Conservation (phyloP, 768 basidiomycete genomes). For the Mrakia blollopis region DNA sequence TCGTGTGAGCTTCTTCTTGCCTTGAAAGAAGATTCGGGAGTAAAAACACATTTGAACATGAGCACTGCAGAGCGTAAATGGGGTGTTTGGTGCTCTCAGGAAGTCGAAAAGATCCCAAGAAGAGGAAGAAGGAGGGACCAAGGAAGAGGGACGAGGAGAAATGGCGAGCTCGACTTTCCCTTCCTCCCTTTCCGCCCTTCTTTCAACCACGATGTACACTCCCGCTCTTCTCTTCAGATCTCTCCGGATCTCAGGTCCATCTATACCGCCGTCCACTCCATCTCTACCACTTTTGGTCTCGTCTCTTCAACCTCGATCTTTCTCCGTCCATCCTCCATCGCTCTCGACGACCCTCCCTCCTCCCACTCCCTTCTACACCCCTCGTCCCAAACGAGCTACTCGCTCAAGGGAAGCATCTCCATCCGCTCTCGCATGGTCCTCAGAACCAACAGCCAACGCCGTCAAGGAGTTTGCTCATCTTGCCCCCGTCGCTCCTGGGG, state of each 20-base stretch:
- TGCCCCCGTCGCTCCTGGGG: not conserved
- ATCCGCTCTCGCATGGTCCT: not conserved
- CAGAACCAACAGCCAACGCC: not conserved
- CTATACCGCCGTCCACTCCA: not conserved
- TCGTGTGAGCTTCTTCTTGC: too few relatives aligned
- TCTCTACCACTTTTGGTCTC: not conserved
- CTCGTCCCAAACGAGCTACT: not conserved
- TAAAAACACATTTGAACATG: too few relatives aligned
- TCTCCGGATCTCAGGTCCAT: not conserved
- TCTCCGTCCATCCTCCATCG: not conserved
- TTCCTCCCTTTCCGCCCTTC: not conserved
- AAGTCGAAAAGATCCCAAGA: too few relatives aligned
- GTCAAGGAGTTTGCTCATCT: not conserved
- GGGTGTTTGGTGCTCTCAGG: not conserved
- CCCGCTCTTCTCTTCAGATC: not conserved
- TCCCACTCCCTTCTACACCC: not conserved
- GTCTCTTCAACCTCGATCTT: not conserved
- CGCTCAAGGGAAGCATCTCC: not conserved
- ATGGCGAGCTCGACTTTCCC: not conserved
- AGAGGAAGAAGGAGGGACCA: not conserved
- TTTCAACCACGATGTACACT: not conserved
- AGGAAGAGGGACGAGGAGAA: not conserved
- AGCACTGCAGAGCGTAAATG: not conserved
- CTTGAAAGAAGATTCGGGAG: too few relatives aligned
- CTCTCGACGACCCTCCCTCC: not conserved